A percentile compares a stretch with the other conserved stretches of the same genome.
Conservation (phyloP, 331 rosid species). For the Malus hybrid region DNA sequence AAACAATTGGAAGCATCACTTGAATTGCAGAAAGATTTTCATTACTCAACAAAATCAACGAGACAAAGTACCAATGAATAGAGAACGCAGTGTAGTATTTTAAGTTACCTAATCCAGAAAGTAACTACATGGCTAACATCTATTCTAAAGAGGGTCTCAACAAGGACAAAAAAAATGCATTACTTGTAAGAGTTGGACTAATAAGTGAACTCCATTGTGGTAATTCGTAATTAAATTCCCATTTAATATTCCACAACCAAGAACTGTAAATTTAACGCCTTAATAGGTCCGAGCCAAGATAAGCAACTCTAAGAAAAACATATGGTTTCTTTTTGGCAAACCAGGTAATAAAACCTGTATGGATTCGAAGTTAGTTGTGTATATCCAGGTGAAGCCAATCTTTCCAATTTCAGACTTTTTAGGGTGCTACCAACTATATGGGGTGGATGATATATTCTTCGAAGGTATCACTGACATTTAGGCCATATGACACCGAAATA, state of each 20-base stretch:
- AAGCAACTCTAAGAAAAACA: not conserved
- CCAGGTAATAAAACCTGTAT: not conserved
- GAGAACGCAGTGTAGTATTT: not conserved
- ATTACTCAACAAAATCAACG: not conserved
- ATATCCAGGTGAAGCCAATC: not conserved
- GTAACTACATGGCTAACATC: not conserved
- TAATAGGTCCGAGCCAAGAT: not conserved
- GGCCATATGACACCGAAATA: not conserved
- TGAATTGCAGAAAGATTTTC: not conserved
- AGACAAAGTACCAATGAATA: not conserved
- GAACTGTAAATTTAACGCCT: not conserved
- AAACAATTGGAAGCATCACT: not conserved
- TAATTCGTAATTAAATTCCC: not conserved
- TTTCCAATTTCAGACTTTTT: not conserved
- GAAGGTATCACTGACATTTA: not conserved
- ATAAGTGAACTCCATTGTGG: not conserved
- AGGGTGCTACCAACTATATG: not conserved
- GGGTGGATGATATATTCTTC: not conserved
- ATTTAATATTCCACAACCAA: not conserved
- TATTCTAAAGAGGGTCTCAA: not conserved
- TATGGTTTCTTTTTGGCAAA: not conserved
- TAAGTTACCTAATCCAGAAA: not conserved
- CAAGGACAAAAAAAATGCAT: not conserved
- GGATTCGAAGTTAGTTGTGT: not conserved
- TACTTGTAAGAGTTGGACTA: not conserved